phyloP scores from a whole-genome alignment of 192 early-diverging fungal species.

The Allomyces javanicus region DNA sequence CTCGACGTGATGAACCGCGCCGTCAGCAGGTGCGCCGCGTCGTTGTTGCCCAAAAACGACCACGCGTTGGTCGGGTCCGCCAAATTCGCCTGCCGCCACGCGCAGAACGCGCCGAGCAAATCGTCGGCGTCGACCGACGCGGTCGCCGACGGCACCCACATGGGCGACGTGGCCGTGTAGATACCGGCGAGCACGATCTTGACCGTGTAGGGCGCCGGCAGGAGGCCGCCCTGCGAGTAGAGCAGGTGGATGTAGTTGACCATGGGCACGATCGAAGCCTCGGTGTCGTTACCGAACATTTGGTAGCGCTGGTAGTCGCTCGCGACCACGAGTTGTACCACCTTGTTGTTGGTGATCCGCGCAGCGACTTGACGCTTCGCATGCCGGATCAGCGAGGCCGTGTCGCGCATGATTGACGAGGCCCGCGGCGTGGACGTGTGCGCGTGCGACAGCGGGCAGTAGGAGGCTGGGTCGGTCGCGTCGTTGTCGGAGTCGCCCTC shows the following conservation, averaged over 20 bases:
- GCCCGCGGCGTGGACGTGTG: not conserved
- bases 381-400: not conserved
- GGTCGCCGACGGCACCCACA: not conserved
- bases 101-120: not conserved
- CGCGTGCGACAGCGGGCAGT: not conserved
- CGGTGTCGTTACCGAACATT: not conserved
- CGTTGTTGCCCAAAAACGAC: not conserved
- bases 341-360: not conserved
- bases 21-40: not conserved
- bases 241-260: not conserved
- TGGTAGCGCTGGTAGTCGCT: not conserved
- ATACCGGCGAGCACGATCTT: not conserved
- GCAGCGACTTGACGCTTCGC: not conserved
- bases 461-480: not conserved
- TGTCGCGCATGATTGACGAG: not conserved
- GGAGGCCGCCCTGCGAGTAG: not conserved
- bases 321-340: not conserved
- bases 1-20: not conserved
- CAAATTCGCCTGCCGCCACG: not conserved
- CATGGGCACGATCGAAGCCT: not conserved
- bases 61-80: not conserved
- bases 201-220: not conserved
- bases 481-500: not conserved
- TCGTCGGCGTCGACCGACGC: not conserved
- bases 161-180: not conserved